These are phyloP conservation scores for Boletellus deceptivus DNA, from an alignment of 1,284 basidiomycete genomes.

Conservation along the genomic window DNA sequence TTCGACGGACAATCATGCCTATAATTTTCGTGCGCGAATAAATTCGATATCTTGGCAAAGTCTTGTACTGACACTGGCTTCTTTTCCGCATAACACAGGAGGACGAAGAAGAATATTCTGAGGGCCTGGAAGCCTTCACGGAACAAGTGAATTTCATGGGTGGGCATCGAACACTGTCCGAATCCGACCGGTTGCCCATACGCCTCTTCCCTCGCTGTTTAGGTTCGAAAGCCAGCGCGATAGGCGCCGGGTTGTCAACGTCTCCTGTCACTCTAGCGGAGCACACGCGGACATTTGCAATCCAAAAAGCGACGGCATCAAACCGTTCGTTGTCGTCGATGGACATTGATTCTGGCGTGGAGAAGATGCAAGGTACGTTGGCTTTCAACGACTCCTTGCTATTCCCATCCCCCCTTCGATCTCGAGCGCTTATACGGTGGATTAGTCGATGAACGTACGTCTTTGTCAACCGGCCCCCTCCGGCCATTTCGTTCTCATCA, in stretches of 20 bases:
- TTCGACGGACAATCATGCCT: slow-evolving; percentile 9
- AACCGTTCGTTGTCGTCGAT: slow-evolving; percentile 23
- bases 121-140: slow-evolving; percentile 18
- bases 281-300: slow-evolving; percentile 19
- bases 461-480: background rate
- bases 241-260: slow-evolving; percentile 17
- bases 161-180: slow-evolving; percentile 11
- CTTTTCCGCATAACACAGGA: slow-evolving; percentile 14
- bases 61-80: slow-evolving; percentile 6
- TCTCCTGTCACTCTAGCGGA: slow-evolving; percentile 20
- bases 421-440: slow-evolving; percentile 3
- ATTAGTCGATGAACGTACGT: slow-evolving; percentile 20
- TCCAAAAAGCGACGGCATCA: slow-evolving; percentile 6
- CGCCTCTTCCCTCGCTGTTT: background rate
- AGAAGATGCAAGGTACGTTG: slow-evolving; percentile 19
- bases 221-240: slow-evolving; percentile 12
- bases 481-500: slow-evolving; percentile 8
- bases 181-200: background rate
- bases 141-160: slow-evolving; percentile 15
- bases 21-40: slow-evolving; percentile 20
- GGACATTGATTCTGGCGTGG: slow-evolving; percentile 17
- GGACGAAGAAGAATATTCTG: slow-evolving; percentile 27
- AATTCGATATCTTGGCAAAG: background rate
- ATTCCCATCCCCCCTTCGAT: background rate
- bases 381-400: background rate